phyloP scores from a whole-genome alignment of 2,329 filamentous ascomycete species.

The Fusarium sublunatum region DNA sequence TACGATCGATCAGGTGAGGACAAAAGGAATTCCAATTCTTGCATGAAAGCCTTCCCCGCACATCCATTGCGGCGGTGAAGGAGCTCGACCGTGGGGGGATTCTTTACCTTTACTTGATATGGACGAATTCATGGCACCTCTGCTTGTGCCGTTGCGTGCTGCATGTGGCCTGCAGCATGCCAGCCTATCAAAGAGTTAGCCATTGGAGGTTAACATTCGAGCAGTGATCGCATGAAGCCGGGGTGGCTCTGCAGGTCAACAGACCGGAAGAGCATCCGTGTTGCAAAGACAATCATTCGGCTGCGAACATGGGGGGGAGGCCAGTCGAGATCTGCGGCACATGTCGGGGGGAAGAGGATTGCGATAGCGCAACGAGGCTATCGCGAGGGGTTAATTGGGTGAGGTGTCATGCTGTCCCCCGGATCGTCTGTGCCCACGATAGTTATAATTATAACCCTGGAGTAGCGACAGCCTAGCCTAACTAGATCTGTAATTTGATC shows the following conservation, averaged over 20 bases:
- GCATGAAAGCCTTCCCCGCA: conserved; percentile 28
- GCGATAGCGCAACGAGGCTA: conserved; percentile 28
- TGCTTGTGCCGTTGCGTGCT: conserved; percentile 24
- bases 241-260: conserved; percentile 35
- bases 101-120: conserved; percentile 8
- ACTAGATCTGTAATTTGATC: conserved; percentile 33
- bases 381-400: conserved; percentile 30
- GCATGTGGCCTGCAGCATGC: conserved; percentile 38
- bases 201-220: conserved; percentile 23
- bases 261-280: conserved; percentile 19
- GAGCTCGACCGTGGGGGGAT: conserved; percentile 27
- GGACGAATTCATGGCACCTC: conserved; percentile 40
- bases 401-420: conserved; percentile 9
- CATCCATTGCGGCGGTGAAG: conserved; percentile 35
- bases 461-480: conserved; percentile 12
- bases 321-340: conserved; percentile 24
- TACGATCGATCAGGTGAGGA: conserved; percentile 34
- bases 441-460: conserved; percentile 9
- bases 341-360: conserved; percentile 8
- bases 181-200: conserved; percentile 16
- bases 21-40: conserved; percentile 19
- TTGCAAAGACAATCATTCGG: conserved; percentile 18
- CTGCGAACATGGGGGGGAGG: conserved; percentile 26
- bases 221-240: conserved; percentile 21
- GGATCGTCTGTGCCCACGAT: conserved; percentile 29